These are phyloP conservation scores for Cadophora sp. DNA, from an alignment of 2,329 filamentous ascomycete species.

Conservation along the genomic window DNA sequence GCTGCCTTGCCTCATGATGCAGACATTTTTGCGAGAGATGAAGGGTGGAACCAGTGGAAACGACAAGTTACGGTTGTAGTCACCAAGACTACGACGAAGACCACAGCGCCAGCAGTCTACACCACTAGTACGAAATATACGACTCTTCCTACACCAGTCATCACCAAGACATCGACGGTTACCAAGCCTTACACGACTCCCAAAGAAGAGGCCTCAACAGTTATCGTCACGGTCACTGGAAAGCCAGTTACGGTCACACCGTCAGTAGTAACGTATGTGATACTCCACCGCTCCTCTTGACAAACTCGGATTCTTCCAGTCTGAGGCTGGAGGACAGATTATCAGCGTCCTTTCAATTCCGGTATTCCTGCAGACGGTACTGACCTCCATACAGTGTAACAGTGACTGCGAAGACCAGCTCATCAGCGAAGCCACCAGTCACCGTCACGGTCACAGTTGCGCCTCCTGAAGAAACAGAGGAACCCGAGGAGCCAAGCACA, in stretches of 20 bases:
- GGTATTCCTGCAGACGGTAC: background rate
- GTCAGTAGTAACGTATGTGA: background rate
- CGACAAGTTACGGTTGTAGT: background rate
- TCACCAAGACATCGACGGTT: constrained; percentile 2
- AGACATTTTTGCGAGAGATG: background rate
- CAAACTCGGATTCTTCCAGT: no score
- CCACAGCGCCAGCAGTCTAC: background rate
- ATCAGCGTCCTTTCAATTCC: no score
- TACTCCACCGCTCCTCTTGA: no score
- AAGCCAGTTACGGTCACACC: background rate
- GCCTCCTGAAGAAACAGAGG: background rate
- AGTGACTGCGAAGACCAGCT: constrained; percentile 1
- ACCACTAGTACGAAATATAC: constrained; percentile 8
- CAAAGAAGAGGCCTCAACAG: background rate
- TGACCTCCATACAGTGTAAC: background rate
- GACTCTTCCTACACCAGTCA: background rate
- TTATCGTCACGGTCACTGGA: background rate
- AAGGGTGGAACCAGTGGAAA: background rate
- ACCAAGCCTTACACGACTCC: constrained; percentile 6
- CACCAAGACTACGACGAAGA: background rate
- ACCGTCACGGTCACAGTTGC: background rate
- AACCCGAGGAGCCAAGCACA: background rate
- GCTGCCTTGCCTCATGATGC: constrained; percentile 26
- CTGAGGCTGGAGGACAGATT: no score
- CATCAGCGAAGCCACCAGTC: background rate